Base-by-base conservation (phyloP, 306 rosid genomes). In the Vicia faba region DNA sequence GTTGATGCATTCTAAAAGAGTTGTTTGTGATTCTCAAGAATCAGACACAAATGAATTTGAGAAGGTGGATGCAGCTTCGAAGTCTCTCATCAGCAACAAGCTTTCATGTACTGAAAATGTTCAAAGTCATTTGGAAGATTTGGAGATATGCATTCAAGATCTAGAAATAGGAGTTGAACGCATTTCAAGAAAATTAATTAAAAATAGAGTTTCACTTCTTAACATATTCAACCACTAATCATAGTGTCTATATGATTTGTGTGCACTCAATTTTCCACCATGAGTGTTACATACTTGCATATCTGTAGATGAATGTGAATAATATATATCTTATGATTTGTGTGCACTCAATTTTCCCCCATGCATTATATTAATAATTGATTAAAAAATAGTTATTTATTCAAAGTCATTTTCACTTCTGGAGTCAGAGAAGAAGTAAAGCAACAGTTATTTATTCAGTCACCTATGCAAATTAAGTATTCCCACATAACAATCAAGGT, bases 171-270 rank as follows among this genome's bases (percentile, higher is more conserved):
- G 66, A 40, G 29, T 78, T 71, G 81, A 78, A 9, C 26, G 12
- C 13, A 69, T 79, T 11, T 68, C 76, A 56, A 71, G 81, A 61
- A 58, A 79, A 36, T 46, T 82, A 59, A 67, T 71, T 7, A 66
- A 53, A 67, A 82, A 66, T 36, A 71, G 68, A 49, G 75, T 78
- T 74, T 51, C 78, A 31, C 72, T 81, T 59, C 75, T 74, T 25
- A 74, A 78, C 64, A 66, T 74, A 51, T 56, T 78, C 46, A 74
- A 72, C 69, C 72, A 76, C 59, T 67, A 56, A 74, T 23, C 57
- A 20, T 49, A 50, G 36, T 29, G 43, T 36, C 39, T 4, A 50
- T 49, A 31, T 7, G 7, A 49, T 4, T 26, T 40, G 61, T 33
- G 64, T 29, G 50, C 44, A 49, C 69, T 77, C 77, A 66, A 39